These are phyloP conservation scores for Sporothrix sp. DNA, from an alignment of 2,329 filamentous ascomycete genomes.

Conservation along the genomic window DNA sequence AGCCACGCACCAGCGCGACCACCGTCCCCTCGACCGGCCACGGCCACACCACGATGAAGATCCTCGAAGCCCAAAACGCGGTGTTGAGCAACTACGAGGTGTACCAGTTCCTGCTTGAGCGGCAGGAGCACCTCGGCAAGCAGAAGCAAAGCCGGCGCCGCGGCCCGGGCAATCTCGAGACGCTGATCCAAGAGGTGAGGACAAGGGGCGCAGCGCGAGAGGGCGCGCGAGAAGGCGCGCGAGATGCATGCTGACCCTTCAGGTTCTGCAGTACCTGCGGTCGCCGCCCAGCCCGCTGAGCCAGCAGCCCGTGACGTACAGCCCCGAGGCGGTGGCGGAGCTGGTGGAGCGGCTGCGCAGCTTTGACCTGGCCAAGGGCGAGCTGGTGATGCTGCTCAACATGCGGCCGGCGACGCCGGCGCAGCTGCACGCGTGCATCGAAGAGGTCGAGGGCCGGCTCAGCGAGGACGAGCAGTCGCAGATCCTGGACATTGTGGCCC, in stretches of 20 bases:
- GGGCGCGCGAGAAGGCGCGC: background rate
- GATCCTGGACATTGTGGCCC: slow-evolving; percentile 46
- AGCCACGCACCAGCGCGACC: background rate
- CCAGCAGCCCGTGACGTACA: slow-evolving; percentile 44
- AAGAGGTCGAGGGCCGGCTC: slow-evolving; percentile 55
- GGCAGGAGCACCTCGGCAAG: slow-evolving; percentile 33
- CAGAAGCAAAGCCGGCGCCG: slow-evolving; percentile 43
- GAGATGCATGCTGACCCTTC: background rate
- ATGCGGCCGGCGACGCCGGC: slow-evolving; percentile 48
- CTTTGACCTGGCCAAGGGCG: slow-evolving; percentile 56
- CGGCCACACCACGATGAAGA: slow-evolving; percentile 44
- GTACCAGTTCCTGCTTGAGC: slow-evolving; percentile 50
- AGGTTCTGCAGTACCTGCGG: slow-evolving; percentile 28
- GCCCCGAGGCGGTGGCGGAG: slow-evolving; percentile 38
- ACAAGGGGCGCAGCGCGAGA: background rate
- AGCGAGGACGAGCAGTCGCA: slow-evolving; percentile 47
- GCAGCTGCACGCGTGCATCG: slow-evolving; percentile 52
- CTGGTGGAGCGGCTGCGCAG: slow-evolving; percentile 47
- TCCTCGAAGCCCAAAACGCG: slow-evolving; percentile 60
- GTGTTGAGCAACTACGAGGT: slow-evolving; percentile 67
- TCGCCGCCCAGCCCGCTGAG: slow-evolving; percentile 46
- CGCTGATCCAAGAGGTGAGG: slow-evolving; percentile 54
- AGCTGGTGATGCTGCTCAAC: slow-evolving; percentile 60
- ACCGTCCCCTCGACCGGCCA: background rate
- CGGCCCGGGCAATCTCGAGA: slow-evolving; percentile 46